Conservation (phyloP, 208 protist genomes). For the Kentomonas sorsogonicus region DNA sequence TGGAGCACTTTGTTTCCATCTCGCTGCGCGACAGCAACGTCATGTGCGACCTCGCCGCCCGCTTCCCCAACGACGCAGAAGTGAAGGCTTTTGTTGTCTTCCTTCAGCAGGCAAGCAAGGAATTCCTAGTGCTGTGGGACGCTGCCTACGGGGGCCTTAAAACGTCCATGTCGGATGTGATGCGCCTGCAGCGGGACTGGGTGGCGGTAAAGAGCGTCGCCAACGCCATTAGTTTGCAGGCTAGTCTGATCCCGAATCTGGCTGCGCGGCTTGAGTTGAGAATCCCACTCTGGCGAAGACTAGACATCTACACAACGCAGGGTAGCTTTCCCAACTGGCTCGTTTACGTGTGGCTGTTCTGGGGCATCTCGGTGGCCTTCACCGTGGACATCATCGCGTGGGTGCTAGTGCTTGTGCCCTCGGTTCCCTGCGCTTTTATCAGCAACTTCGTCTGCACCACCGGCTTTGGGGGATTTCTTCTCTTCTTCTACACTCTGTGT, state of each 20-base stretch:
- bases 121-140: no score
- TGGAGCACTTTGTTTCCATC: conserved; percentile 22
- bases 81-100: no score
- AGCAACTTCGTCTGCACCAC: conserved; percentile 20
- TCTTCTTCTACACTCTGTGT: conserved; percentile 24
- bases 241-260: no score
- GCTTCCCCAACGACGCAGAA: no score
- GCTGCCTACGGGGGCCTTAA: conserved; percentile 4
- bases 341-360: conserved; percentile 12
- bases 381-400: conserved; percentile 16
- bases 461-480: conserved; percentile 18
- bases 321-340: conserved; percentile 13
- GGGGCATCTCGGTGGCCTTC: conserved; percentile 13
- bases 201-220: conserved; percentile 20
- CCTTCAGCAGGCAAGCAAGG: no score
- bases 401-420: conserved; percentile 15
- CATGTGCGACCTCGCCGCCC: conserved; percentile 9
- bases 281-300: no score
- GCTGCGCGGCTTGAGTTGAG: conserved; percentile 3
- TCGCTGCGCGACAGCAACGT: conserved; percentile 3
- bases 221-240: conserved; percentile 31
- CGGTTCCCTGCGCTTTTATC: conserved; percentile 17
- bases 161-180: no score
- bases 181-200: conserved; percentile 15
- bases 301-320: conserved; percentile 19